phyloP scores from a whole-genome alignment of 208 protist species.

The Trypanosoma melophagium region DNA sequence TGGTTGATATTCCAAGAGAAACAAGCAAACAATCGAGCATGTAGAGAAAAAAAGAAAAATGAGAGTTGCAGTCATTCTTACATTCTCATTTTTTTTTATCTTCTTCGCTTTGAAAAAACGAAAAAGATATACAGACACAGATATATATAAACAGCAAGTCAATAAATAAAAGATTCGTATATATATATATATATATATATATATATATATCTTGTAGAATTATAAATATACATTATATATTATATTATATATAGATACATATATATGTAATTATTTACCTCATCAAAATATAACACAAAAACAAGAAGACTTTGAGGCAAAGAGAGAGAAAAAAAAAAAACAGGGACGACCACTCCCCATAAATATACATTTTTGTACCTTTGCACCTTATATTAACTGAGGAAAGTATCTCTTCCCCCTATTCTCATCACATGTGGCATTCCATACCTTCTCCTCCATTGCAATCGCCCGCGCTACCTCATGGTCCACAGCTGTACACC shows the following conservation, averaged over 20 bases:
- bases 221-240: neutral
- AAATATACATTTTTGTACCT: neutral
- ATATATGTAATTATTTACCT: neutral
- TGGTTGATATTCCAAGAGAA: too few relatives aligned
- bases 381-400: neutral
- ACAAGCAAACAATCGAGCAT: too few relatives aligned
- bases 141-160: too few relatives aligned
- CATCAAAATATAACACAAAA: neutral
- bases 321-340: neutral
- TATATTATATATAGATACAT: conserved; percentile 22
- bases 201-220: conserved; percentile 16
- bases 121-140: too few relatives aligned
- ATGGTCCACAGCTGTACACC: conserved; percentile 11
- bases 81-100: too few relatives aligned
- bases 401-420: neutral
- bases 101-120: too few relatives aligned
- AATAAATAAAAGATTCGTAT: too few relatives aligned
- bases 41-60: too few relatives aligned
- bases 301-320: neutral
- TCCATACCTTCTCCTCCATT: conserved; percentile 9
- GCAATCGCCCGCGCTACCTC: conserved; percentile 14
- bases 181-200: neutral
- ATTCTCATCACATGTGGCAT: neutral
- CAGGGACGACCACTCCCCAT: neutral
- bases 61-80: too few relatives aligned